Percentiles rank a stretch among this genome's conserved stretches.
Evolutionary conservation across 129 eudicot genomes (phyloP).

Genomic region (Lactuca sativa): DNA sequence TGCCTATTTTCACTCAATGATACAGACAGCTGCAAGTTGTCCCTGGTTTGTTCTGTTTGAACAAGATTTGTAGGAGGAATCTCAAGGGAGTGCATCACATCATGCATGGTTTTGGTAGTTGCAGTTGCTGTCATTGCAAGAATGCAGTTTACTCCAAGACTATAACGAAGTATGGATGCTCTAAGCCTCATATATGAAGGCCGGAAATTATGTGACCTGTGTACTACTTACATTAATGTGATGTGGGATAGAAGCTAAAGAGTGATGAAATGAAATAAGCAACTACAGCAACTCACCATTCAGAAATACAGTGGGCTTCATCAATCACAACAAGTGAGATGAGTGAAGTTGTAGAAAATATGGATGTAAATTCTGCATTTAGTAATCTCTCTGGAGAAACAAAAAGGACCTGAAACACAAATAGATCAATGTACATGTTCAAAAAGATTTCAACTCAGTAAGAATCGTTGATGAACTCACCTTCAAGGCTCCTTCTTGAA

Average conservation of each 20-base stretch:
- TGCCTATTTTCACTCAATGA: conserved; percentile 73
- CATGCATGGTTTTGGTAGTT: conserved; percentile 68
- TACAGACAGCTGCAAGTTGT: conserved; percentile 76
- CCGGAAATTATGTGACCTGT: conserved; percentile 97
- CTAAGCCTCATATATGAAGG: conserved; percentile 99
- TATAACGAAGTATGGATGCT: conserved; percentile 72
- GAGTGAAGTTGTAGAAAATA: conserved; percentile 49
- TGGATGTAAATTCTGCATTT: conserved; percentile 72
- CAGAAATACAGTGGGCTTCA: conserved; percentile 98
- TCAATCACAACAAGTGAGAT: conserved; percentile 89
- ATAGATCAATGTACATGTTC: background rate
- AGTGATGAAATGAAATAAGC: conserved; percentile 13
- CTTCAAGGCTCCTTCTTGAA: conserved; percentile 78
- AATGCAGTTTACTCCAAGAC: conserved; percentile 63
- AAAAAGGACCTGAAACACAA: conserved; percentile 77
- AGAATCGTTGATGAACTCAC: conserved; percentile 23
- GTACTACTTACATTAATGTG: conserved; percentile 11
- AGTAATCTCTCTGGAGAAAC: conserved; percentile 96
- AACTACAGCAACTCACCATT: conserved; percentile 63
- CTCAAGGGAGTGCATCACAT: conserved; percentile 79
- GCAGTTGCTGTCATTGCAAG: conserved; percentile 99
- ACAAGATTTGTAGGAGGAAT: conserved; percentile 73
- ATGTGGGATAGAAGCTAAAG: background rate
- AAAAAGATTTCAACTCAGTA: background rate
- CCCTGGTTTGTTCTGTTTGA: conserved; percentile 65